Evolutionary conservation across 2,329 filamentous ascomycete species (phyloP).

Genomic region (Paracoccidioides brasiliensis): DNA sequence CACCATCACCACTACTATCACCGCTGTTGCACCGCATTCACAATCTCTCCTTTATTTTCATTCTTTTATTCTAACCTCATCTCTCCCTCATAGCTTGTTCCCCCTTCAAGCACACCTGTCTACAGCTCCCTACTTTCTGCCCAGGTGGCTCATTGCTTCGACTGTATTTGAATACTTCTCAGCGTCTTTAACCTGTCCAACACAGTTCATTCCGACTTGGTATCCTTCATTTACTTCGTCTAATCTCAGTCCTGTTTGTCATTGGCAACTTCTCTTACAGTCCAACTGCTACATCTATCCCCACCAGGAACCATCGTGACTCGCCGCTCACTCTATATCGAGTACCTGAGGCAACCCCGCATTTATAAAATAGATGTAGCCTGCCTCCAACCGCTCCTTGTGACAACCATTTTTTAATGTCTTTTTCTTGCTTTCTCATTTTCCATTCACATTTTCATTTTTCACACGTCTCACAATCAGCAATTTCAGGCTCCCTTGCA

Average conservation of each 20-base stretch:
- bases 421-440: neutral
- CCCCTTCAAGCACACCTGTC: no score
- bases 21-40: no score
- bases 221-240: neutral
- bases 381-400: neutral
- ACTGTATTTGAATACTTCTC: no score
- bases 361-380: neutral
- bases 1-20: no score
- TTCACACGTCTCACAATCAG: neutral
- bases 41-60: no score
- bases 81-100: no score
- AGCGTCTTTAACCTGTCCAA: no score
- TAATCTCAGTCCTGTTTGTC: neutral
- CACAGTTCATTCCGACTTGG: neutral
- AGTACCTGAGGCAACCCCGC: neutral
- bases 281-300: neutral
- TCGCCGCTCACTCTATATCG: neutral
- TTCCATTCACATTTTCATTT: neutral
- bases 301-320: neutral
- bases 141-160: no score
- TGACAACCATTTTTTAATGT: neutral
- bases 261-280: neutral
- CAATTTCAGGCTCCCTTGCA: neutral
- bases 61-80: no score
- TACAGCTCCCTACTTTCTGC: no score